These are phyloP conservation scores for Herpetomonas samuelpessoai DNA, from an alignment of 208 protist genomes.

Conservation along the genomic window DNA sequence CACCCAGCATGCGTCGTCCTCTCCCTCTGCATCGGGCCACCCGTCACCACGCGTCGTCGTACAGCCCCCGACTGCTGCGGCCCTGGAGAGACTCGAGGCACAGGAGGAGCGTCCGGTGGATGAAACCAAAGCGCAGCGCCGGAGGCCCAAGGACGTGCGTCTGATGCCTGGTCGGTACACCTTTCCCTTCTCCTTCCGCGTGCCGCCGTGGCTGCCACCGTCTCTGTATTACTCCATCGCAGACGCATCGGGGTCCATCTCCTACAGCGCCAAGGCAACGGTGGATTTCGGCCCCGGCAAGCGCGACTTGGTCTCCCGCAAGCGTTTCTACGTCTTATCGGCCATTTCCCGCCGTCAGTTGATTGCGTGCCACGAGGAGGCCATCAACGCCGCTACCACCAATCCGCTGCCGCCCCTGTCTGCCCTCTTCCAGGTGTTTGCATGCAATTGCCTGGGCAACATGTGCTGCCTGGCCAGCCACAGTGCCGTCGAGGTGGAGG, in stretches of 20 bases:
- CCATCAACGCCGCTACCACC: slow-evolving; percentile 14
- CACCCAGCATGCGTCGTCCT: neutral
- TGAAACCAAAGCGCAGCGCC: slow-evolving; percentile 7
- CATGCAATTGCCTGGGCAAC: slow-evolving; percentile 37
- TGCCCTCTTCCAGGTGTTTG: slow-evolving; percentile 50
- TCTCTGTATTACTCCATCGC: slow-evolving; percentile 53
- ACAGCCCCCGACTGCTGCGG: neutral
- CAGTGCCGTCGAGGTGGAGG: slow-evolving; percentile 52
- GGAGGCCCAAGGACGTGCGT: slow-evolving; percentile 14
- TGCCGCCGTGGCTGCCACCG: slow-evolving; percentile 60
- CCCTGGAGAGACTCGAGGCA: neutral
- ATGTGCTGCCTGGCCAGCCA: slow-evolving; percentile 41
- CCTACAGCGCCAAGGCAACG: slow-evolving; percentile 36
- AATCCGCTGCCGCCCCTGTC: slow-evolving; percentile 27
- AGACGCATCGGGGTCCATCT: slow-evolving; percentile 33
- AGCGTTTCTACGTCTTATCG: slow-evolving; percentile 47
- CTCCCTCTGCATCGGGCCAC: neutral
- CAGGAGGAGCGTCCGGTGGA: neutral
- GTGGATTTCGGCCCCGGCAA: slow-evolving; percentile 28
- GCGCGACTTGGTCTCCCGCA: slow-evolving; percentile 16
- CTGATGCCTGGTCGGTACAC: slow-evolving; percentile 45
- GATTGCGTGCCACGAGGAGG: slow-evolving; percentile 41
- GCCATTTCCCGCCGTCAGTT: slow-evolving; percentile 52
- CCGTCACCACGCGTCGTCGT: neutral
- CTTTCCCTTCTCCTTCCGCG: slow-evolving; percentile 55